A percentile compares a stretch with the other conserved stretches of the same genome.
These are phyloP conservation scores for Mortierella sp. DNA, from an alignment of 371 early-diverging fungal genomes.

Conservation along the genomic window DNA sequence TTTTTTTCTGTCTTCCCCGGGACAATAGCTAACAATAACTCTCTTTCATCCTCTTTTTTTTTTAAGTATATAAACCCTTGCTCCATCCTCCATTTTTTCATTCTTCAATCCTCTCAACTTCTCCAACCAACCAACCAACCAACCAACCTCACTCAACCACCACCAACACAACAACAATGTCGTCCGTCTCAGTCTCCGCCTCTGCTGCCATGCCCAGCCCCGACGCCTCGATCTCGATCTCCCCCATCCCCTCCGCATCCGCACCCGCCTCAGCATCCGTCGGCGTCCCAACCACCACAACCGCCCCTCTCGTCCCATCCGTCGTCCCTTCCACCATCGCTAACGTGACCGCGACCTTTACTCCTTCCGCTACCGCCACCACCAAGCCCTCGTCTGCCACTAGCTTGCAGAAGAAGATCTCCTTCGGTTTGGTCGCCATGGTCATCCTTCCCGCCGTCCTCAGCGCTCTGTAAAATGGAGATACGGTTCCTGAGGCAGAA, in stretches of 20 bases:
- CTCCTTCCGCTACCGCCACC: not conserved
- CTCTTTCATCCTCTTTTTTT: not conserved
- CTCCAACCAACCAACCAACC: not conserved
- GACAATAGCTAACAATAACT: not conserved
- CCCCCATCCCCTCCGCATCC: not conserved
- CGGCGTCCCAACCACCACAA: not conserved
- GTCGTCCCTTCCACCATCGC: too few relatives aligned
- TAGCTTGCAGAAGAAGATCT: constrained; percentile 14
- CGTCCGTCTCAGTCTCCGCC: not conserved
- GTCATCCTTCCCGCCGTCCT: constrained; percentile 25
- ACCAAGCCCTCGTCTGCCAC: constrained; percentile 19
- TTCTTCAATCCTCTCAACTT: not conserved
- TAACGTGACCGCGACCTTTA: not conserved
- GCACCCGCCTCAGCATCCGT: not conserved
- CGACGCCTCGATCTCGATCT: not conserved
- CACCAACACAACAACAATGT: not conserved
- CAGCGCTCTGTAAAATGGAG: constrained; percentile 3
- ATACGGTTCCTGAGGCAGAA: not conserved
- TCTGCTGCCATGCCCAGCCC: not conserved
- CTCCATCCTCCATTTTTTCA: not conserved
- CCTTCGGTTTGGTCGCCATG: constrained; percentile 9
- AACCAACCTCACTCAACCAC: not conserved
- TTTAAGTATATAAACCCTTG: not conserved
- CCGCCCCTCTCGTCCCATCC: not conserved
- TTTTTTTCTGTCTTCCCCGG: not conserved